A percentile compares a stretch with the other conserved stretches of the same genome.
phyloP scores from a whole-genome alignment of 1,284 basidiomycete genomes.

The Moniliophthora roreri region DNA sequence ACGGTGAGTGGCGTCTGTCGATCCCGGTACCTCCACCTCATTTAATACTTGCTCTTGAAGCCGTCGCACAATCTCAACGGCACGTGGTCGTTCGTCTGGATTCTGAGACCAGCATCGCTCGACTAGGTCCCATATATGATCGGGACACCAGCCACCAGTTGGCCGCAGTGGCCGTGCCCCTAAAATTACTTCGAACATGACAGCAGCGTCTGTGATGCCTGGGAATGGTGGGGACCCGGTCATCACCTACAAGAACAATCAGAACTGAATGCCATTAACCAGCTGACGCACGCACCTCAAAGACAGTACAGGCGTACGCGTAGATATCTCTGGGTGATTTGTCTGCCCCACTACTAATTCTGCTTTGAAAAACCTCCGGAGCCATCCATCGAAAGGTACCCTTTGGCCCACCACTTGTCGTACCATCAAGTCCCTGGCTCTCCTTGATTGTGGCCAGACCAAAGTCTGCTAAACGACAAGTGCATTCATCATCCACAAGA shows the following conservation, averaged over 20 bases:
- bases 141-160: constrained; percentile 7
- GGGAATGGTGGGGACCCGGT: constrained; percentile 5
- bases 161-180: constrained; percentile 6
- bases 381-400: constrained; percentile 1
- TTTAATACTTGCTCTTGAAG: too few species aligned
- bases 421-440: neutral
- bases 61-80: neutral
- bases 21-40: too few species aligned
- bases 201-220: constrained; percentile 1
- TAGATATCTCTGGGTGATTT: constrained; percentile 9
- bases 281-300: constrained; percentile 10
- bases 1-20: too few species aligned
- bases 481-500: neutral
- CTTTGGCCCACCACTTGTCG: neutral
- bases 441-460: neutral
- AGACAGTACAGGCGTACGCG: constrained; percentile 14
- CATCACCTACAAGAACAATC: neutral
- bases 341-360: neutral
- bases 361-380: neutral
- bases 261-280: neutral
- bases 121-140: constrained; percentile 9
- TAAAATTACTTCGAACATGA: neutral
- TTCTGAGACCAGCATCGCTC: constrained; percentile 9
- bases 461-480: neutral
- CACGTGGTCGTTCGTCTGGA: constrained; percentile 1